Percentiles rank a stretch among this genome's conserved stretches.
Conservation (phyloP, 768 basidiomycete genomes). For the Naganishia kalamii region DNA sequence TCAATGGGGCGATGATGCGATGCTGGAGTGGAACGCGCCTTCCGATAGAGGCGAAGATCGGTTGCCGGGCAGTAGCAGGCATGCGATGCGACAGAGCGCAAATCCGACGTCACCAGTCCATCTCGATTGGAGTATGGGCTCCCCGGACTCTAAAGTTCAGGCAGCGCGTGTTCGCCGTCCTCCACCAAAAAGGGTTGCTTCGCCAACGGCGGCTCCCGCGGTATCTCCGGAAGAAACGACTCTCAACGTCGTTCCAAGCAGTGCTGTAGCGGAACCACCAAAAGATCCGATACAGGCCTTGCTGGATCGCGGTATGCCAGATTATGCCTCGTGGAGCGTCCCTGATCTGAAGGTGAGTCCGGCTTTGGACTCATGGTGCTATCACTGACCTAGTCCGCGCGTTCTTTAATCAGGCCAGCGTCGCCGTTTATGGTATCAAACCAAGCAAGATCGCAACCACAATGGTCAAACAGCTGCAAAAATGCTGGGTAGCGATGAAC, state of each 20-base stretch:
- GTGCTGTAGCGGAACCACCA: not conserved
- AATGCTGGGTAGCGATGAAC: slow-evolving; percentile 21
- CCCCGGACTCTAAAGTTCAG: not conserved
- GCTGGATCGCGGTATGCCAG: slow-evolving; percentile 18
- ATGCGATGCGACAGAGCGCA: no score
- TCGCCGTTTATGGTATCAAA: slow-evolving; percentile 18
- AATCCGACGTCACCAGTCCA: not conserved
- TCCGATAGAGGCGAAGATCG: no score
- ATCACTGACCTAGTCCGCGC: not conserved
- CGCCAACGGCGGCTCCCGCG: not conserved
- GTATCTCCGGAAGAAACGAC: not conserved
- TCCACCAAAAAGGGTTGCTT: not conserved
- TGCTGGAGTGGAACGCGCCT: not conserved
- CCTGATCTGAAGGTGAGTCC: slow-evolving; percentile 17
- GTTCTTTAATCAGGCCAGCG: slow-evolving; percentile 8
- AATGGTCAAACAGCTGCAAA: slow-evolving; percentile 19
- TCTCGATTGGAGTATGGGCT: not conserved
- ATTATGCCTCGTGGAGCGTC: slow-evolving; percentile 13
- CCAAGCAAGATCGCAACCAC: slow-evolving; percentile 21
- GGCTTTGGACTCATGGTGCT: no score
- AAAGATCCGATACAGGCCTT: not conserved
- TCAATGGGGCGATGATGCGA: not conserved
- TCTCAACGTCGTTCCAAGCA: not conserved
- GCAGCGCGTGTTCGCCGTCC: not conserved
- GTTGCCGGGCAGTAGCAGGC: no score